Base-by-base conservation (phyloP, 805 yeast genomes). In the Wickerhamomyces pijperi region DNA sequence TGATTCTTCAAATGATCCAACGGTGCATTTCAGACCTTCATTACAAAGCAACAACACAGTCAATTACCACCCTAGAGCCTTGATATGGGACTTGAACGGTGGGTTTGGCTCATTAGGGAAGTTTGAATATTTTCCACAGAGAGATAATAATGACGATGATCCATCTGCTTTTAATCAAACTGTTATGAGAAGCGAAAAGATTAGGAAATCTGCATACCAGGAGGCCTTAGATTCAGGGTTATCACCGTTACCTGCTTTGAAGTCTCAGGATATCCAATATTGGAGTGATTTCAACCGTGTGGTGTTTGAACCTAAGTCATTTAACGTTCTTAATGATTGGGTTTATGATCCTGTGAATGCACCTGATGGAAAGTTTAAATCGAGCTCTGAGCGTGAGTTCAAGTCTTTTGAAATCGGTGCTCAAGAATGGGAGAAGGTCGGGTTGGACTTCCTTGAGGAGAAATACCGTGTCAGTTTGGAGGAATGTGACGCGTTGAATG, bases 201-300 rank as follows among this genome's bases (percentile, higher is more conserved):
- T 70, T 2, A 54, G 51, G 0, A 76, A 72, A 54, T 76, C 76
- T 45, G 68, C 66, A 17, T 87, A 79, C 53, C 95, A 84, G 54
- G 45, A 44, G 29, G 72, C 77, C 2, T 58, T 87, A 28, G 94
- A 84, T 56, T 36, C 54, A 2, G 74, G 73, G 0, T 42, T 35
- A 46, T 18, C 45, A 9, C 16, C 16, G 5, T 17, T 59, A 5
- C 64, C 66, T 1, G 43, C 46, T 19, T 58, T 83, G 32, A 56
- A 50, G 5, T 44, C 45, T 0, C 52, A 55, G 1, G 69, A 68
- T 34, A 71, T 84, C 0, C 56, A 55, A 21, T 82, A 74, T 48
- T 90, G 97, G 97, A 70, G 92, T 0, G 95, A 85, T 51, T 84
- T 80, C 52, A 68, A 78, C 32, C 71, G 76, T 46, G 69, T 87